These are phyloP conservation scores for Escovopsis sp. DNA, from an alignment of 2,329 filamentous ascomycete genomes.

Conservation along the genomic window DNA sequence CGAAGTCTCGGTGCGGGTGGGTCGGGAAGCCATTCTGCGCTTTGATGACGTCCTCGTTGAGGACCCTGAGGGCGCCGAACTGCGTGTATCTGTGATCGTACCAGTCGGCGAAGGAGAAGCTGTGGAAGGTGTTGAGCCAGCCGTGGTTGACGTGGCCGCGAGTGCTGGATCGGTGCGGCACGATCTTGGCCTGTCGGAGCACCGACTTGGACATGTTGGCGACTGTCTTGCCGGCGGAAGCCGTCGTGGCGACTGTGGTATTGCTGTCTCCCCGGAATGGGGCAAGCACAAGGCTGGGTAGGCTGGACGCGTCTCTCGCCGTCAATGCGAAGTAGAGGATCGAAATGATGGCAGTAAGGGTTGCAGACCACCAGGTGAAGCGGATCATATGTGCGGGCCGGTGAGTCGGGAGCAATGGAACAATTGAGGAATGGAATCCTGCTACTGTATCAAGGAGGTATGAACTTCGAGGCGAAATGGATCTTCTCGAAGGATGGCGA, in stretches of 20 bases:
- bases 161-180: slow-evolving; percentile 53
- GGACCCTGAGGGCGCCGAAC: slow-evolving; percentile 66
- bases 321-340: slow-evolving; percentile 19
- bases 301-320: slow-evolving; percentile 7
- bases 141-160: slow-evolving; percentile 70
- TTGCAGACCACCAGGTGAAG: slow-evolving; percentile 16
- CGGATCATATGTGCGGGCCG: slow-evolving; percentile 28
- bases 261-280: slow-evolving; percentile 6
- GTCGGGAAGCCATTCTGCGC: slow-evolving; percentile 65
- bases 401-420: slow-evolving; percentile 8
- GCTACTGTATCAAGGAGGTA: too few species aligned
- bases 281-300: slow-evolving; percentile 5
- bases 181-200: slow-evolving; percentile 55
- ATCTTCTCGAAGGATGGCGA: slow-evolving; percentile 1
- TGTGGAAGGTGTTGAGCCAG: slow-evolving; percentile 80
- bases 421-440: too few species aligned
- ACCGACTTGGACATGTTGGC: slow-evolving; percentile 42
- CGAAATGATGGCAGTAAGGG: slow-evolving; percentile 23
- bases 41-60: slow-evolving; percentile 78
- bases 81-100: slow-evolving; percentile 50
- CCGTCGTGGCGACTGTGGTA: background rate
- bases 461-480: too few species aligned
- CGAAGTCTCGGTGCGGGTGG: slow-evolving; percentile 71
- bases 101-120: slow-evolving; percentile 65
- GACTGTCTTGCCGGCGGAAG: slow-evolving; percentile 20